Conservation (phyloP, 345 rosid genomes). For the Euphorbia pulcherrima region DNA sequence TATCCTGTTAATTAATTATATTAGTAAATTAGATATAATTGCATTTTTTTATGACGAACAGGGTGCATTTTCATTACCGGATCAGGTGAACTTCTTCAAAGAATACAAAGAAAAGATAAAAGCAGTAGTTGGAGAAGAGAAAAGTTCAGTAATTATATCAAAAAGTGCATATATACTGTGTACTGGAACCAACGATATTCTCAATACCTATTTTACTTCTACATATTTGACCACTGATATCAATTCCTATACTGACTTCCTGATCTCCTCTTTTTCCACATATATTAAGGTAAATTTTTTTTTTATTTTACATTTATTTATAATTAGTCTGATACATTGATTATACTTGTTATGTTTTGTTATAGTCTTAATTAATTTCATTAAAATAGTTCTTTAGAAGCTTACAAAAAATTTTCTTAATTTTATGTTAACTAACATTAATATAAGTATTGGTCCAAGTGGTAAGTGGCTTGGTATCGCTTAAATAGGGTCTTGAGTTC, state of each 20-base stretch:
- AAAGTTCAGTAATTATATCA: slow-evolving; percentile 13
- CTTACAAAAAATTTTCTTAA: too few species aligned
- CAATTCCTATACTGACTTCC: slow-evolving; percentile 29
- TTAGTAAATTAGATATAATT: background rate
- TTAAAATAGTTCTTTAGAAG: too few species aligned
- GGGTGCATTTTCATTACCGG: slow-evolving; percentile 44
- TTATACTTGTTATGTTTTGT: too few species aligned
- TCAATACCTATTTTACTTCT: slow-evolving; percentile 15
- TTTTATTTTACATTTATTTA: too few species aligned
- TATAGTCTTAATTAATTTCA: too few species aligned
- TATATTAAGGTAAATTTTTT: slow-evolving; percentile 21
- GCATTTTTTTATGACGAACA: slow-evolving; percentile 5
- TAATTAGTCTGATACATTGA: too few species aligned
- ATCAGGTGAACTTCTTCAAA: slow-evolving; percentile 43
- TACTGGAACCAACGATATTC: slow-evolving; percentile 33
- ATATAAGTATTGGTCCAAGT: too few species aligned
- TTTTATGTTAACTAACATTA: too few species aligned
- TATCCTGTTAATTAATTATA: too few species aligned
- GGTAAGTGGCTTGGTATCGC: too few species aligned
- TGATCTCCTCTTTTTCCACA: slow-evolving; percentile 12
- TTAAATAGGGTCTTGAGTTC: too few species aligned
- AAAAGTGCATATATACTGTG: slow-evolving; percentile 20
- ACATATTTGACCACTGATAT: slow-evolving; percentile 12
- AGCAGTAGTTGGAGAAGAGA: slow-evolving; percentile 28
- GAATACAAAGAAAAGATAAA: slow-evolving; percentile 26